These are phyloP conservation scores for Alternaria sp. DNA, from an alignment of 2,329 filamentous ascomycete genomes.

Conservation along the genomic window DNA sequence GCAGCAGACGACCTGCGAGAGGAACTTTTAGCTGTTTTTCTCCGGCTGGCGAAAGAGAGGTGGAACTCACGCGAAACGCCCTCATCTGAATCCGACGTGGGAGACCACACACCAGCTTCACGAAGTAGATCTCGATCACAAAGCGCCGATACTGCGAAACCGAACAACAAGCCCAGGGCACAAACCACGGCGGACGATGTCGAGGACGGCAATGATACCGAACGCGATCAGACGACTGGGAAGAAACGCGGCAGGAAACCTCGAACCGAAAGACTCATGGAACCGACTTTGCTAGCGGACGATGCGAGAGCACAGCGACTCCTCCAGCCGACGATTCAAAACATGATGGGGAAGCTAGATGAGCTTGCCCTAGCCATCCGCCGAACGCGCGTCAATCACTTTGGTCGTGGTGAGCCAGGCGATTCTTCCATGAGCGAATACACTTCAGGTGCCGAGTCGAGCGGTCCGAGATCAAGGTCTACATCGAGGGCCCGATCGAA, in stretches of 20 bases:
- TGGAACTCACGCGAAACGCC: slow-evolving; percentile 54
- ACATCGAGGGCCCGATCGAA: slow-evolving; percentile 23
- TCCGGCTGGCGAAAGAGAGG: slow-evolving; percentile 71
- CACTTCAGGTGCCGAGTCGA: slow-evolving; percentile 34
- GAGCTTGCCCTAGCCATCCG: slow-evolving; percentile 73
- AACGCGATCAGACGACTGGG: background rate
- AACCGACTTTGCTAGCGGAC: slow-evolving; percentile 68
- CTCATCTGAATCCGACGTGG: slow-evolving; percentile 18
- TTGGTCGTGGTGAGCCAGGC: slow-evolving; percentile 23
- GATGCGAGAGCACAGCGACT: slow-evolving; percentile 71
- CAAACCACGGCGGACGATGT: slow-evolving; percentile 15
- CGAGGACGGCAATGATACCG: slow-evolving; percentile 3
- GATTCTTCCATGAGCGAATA: slow-evolving; percentile 41
- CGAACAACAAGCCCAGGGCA: background rate
- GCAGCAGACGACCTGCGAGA: slow-evolving; percentile 72
- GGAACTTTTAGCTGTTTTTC: slow-evolving; percentile 68
- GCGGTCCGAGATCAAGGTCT: slow-evolving; percentile 14
- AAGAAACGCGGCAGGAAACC: slow-evolving; percentile 20
- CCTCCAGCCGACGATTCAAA: slow-evolving; percentile 71
- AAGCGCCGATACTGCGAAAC: slow-evolving; percentile 7
- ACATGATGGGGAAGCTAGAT: slow-evolving; percentile 74
- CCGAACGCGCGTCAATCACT: slow-evolving; percentile 64
- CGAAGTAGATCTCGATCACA: slow-evolving; percentile 20
- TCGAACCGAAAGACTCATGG: slow-evolving; percentile 9
- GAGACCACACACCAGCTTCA: background rate